Evolutionary conservation across 192 early-diverging fungal genomes (phyloP).

Genomic region (Backusella morwellensis): DNA sequence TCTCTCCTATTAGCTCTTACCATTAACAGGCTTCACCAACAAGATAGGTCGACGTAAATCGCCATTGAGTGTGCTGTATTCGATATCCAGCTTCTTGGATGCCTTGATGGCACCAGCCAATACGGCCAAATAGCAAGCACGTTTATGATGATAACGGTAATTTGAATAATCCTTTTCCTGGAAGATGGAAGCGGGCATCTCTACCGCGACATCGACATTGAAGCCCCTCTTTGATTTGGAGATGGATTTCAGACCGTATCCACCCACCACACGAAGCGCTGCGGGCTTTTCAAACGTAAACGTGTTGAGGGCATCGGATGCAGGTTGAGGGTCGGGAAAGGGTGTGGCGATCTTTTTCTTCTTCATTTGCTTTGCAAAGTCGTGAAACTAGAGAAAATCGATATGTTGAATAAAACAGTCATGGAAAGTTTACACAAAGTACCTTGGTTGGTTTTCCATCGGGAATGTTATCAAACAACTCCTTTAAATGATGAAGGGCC

Average conservation of each 20-base stretch:
- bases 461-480: constrained; percentile 60
- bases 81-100: constrained; percentile 49
- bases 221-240: constrained; percentile 54
- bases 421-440: constrained; percentile 14
- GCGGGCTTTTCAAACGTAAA: constrained; percentile 77
- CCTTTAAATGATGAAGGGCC: constrained; percentile 66
- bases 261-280: constrained; percentile 81
- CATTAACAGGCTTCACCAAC: constrained; percentile 50
- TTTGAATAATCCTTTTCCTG: constrained; percentile 94
- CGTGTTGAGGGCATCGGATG: constrained; percentile 68
- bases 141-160: constrained; percentile 93
- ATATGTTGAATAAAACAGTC: background rate
- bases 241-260: constrained; percentile 80
- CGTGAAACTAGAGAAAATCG: constrained; percentile 29
- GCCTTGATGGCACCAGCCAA: constrained; percentile 57
- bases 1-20: constrained; percentile 35
- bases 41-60: constrained; percentile 67
- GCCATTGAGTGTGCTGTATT: constrained; percentile 51
- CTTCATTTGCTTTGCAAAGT: constrained; percentile 43
- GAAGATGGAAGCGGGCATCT: constrained; percentile 84
- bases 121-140: constrained; percentile 87
- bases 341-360: constrained; percentile 62
- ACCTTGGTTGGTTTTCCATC: constrained; percentile 51
- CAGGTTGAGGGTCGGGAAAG: constrained; percentile 78
- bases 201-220: constrained; percentile 88